A percentile compares a stretch with the other conserved stretches of the same genome.
Evolutionary conservation across 768 basidiomycete species (phyloP).

Genomic region (Mycena filopes): DNA sequence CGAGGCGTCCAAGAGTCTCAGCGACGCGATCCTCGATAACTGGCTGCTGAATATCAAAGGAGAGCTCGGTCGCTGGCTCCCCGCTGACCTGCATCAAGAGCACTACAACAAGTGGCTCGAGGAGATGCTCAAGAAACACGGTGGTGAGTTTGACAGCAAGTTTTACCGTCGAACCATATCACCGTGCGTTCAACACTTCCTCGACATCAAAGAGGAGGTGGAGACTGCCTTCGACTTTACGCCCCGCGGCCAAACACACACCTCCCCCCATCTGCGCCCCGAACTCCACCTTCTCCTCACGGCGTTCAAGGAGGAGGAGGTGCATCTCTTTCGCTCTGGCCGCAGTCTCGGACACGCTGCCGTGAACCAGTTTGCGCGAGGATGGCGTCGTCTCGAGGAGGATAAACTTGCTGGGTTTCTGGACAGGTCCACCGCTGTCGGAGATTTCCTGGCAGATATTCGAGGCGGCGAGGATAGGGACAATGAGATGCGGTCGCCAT

Average conservation of each 20-base stretch:
- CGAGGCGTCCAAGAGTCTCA: no score
- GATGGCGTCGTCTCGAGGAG: constrained; percentile 29
- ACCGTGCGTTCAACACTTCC: constrained; percentile 37
- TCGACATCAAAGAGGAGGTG: constrained; percentile 36
- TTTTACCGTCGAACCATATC: constrained; percentile 38
- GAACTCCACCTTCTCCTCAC: constrained; percentile 33
- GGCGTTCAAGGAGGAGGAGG: constrained; percentile 32
- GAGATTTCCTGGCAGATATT: neutral
- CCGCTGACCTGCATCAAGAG: constrained; percentile 37
- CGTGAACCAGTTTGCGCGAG: constrained; percentile 27
- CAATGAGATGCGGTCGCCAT: neutral
- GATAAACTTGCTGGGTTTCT: neutral
- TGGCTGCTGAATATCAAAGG: constrained; percentile 40
- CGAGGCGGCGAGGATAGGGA: neutral
- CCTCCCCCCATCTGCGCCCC: constrained; percentile 27
- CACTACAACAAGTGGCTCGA: constrained; percentile 39
- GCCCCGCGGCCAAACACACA: constrained; percentile 24
- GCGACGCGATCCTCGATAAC: constrained; percentile 18
- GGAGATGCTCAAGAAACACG: constrained; percentile 33
- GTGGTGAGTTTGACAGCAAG: constrained; percentile 34
- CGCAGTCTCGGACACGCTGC: constrained; percentile 31
- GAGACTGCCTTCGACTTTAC: constrained; percentile 27
- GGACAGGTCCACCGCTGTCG: neutral
- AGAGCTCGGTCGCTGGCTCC: constrained; percentile 29
- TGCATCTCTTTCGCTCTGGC: constrained; percentile 34